Evolutionary conservation across 2,329 filamentous ascomycete species (phyloP).

Genomic region (Ascochyta clinopodiicola): DNA sequence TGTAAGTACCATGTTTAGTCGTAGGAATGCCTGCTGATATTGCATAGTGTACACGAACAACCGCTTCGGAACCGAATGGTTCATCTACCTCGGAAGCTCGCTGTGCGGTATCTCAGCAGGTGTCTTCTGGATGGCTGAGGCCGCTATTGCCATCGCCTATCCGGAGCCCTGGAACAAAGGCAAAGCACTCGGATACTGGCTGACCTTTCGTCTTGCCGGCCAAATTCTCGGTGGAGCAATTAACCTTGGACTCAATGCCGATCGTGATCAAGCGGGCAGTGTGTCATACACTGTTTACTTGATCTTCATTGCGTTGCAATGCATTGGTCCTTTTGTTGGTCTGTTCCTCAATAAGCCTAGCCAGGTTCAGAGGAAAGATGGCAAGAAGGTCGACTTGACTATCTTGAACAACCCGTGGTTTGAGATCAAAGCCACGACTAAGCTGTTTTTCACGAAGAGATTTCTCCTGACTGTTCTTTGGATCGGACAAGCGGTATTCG

Average conservation of each 20-base stretch:
- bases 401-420: constrained; percentile 63
- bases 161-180: constrained; percentile 65
- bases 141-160: constrained; percentile 74
- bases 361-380: constrained; percentile 70
- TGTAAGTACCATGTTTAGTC: constrained; percentile 31
- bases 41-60: constrained; percentile 68
- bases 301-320: constrained; percentile 74
- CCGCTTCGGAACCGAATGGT: constrained; percentile 71
- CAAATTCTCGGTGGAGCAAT: constrained; percentile 76
- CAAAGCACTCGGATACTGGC: constrained; percentile 68
- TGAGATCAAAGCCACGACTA: constrained; percentile 67
- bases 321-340: constrained; percentile 68
- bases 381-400: constrained; percentile 64
- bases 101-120: constrained; percentile 74
- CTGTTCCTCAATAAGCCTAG: constrained; percentile 67
- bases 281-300: constrained; percentile 74
- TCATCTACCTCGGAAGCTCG: constrained; percentile 71
- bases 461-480: constrained; percentile 71
- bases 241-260: constrained; percentile 70
- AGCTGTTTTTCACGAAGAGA: constrained; percentile 65
- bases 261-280: constrained; percentile 64
- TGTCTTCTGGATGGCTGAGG: constrained; percentile 78
- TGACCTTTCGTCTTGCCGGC: constrained; percentile 66
- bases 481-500: constrained; percentile 74
- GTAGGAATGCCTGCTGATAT: not conserved